Evolutionary conservation across 202 grass and related monocot species (phyloP).

Genomic region (Schoenoplectus triqueter): DNA sequence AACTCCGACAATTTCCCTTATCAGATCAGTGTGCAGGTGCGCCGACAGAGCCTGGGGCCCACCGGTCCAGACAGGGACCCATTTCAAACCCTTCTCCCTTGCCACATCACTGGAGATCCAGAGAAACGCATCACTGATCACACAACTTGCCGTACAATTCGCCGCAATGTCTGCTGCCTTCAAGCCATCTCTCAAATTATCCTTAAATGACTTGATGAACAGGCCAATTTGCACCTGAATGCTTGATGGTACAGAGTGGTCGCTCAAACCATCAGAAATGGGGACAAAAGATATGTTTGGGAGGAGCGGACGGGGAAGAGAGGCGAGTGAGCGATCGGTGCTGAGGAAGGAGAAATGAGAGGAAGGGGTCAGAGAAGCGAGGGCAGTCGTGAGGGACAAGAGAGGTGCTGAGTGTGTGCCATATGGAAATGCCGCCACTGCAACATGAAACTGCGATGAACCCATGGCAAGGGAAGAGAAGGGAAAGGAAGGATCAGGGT

Average conservation of each 20-base stretch:
- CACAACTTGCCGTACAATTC: conserved; percentile 48
- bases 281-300: conserved; percentile 44
- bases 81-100: conserved; percentile 18
- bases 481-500: background rate
- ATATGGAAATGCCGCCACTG: conserved; percentile 51
- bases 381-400: conserved; percentile 51
- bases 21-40: conserved; percentile 59
- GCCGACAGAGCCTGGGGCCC: conserved; percentile 47
- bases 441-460: conserved; percentile 53
- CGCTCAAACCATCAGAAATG: conserved; percentile 36
- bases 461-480: background rate
- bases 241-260: background rate
- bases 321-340: conserved; percentile 51
- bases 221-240: conserved; percentile 42
- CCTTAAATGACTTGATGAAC: conserved; percentile 52
- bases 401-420: conserved; percentile 57
- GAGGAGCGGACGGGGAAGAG: background rate
- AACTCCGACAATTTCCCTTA: conserved; percentile 43
- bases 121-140: conserved; percentile 69
- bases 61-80: conserved; percentile 62
- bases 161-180: conserved; percentile 37
- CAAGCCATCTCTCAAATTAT: conserved; percentile 43
- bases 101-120: conserved; percentile 53
- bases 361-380: conserved; percentile 44
- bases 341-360: conserved; percentile 43